Conservation (phyloP, 768 basidiomycete genomes). For the Boletus tomentosulus region DNA sequence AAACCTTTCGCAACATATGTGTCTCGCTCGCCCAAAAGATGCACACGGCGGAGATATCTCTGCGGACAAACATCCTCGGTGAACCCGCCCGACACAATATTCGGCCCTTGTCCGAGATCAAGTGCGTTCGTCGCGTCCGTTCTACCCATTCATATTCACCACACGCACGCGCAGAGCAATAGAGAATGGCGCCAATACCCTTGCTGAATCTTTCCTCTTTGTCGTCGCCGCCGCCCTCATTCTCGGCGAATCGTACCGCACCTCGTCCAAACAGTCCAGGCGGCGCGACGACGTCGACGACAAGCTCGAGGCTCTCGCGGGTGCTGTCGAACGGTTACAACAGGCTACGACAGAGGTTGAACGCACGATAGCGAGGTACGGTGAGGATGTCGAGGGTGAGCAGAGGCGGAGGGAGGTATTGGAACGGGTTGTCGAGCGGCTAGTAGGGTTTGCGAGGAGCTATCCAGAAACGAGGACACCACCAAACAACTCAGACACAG, state of each 20-base stretch:
- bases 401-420: conserved; percentile 56
- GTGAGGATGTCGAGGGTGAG: conserved; percentile 36
- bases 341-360: conserved; percentile 40
- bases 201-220: conserved; percentile 85
- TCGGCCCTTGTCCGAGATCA: conserved; percentile 72
- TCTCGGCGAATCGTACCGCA: conserved; percentile 72
- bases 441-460: conserved; percentile 53
- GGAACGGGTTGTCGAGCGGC: conserved; percentile 56
- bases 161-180: conserved; percentile 55
- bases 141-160: background rate
- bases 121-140: conserved; percentile 37
- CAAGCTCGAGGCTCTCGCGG: conserved; percentile 54
- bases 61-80: conserved; percentile 74
- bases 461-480: background rate
- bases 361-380: conserved; percentile 39
- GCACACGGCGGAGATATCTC: conserved; percentile 67
- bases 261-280: conserved; percentile 62
- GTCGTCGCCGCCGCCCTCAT: conserved; percentile 70
- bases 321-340: conserved; percentile 43
- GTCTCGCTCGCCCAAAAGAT: conserved; percentile 71
- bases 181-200: conserved; percentile 78
- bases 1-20: conserved; percentile 65
- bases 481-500: background rate
- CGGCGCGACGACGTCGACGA: conserved; percentile 74
- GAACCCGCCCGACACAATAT: conserved; percentile 64